A percentile compares a stretch with the other conserved stretches of the same genome.
These are phyloP conservation scores for Cocos nucifera DNA, from an alignment of 176 grass and related monocot species.

Conservation along the genomic window DNA sequence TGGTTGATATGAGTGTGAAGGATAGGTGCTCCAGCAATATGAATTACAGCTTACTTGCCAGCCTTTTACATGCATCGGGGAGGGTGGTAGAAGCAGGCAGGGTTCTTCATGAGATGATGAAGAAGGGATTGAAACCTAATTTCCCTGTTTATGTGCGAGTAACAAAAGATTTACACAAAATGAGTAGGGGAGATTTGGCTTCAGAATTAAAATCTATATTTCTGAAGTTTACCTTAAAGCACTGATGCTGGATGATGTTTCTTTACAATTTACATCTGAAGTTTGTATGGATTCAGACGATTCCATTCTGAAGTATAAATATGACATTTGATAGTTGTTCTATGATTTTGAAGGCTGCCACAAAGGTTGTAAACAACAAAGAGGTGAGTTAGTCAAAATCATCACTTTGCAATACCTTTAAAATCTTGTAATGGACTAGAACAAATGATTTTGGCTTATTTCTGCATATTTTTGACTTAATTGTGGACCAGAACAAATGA, in stretches of 20 bases:
- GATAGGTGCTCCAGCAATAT: constrained; percentile 46
- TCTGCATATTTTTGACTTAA: no score
- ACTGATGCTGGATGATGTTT: constrained; percentile 13
- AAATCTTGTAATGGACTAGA: no score
- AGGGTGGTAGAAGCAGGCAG: constrained; percentile 42
- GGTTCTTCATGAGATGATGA: constrained; percentile 76
- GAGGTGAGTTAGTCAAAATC: no score
- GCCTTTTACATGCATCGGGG: constrained; percentile 37
- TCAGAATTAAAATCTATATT: constrained; percentile 51
- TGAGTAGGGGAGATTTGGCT: constrained; percentile 44
- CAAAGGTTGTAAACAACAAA: no score
- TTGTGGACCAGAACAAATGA: no score
- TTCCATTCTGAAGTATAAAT: no score
- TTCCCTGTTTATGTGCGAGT: constrained; percentile 51
- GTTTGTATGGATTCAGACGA: no score
- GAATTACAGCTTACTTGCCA: constrained; percentile 68
- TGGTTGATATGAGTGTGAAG: constrained; percentile 43
- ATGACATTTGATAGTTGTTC: no score
- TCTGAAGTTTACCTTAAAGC: constrained; percentile 22
- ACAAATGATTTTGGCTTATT: no score
- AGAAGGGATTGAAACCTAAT: constrained; percentile 58
- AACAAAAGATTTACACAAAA: constrained; percentile 51
- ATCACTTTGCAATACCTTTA: no score
- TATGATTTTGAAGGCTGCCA: no score
- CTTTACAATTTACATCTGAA: not conserved